Evolutionary conservation across 257 asterid species (phyloP).

Genomic region (Agastache rugosa): DNA sequence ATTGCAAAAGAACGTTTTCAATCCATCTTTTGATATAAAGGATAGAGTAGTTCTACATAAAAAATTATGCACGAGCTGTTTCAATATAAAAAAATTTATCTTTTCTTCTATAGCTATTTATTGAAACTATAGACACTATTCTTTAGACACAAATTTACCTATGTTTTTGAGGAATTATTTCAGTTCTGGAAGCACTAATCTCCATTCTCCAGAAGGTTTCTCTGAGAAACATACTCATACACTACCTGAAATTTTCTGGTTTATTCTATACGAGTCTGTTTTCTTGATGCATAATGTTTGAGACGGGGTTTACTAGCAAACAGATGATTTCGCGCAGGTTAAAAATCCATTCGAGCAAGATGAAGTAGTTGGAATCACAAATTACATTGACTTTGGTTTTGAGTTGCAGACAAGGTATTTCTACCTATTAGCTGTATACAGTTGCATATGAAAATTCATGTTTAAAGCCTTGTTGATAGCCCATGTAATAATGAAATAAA

Average conservation of each 20-base stretch:
- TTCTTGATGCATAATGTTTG: slow-evolving; percentile 16
- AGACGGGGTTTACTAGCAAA: slow-evolving; percentile 24
- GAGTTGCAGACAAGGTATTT: slow-evolving; percentile 84
- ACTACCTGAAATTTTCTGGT: background rate
- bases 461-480: slow-evolving; percentile 26
- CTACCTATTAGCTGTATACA: slow-evolving; percentile 26
- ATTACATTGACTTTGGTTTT: slow-evolving; percentile 91
- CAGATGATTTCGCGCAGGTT: slow-evolving; percentile 48
- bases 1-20: background rate
- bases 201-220: background rate
- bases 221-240: slow-evolving; percentile 1
- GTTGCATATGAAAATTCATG: slow-evolving; percentile 1
- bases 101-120: background rate
- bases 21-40: slow-evolving; percentile 21
- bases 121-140: too few relatives aligned
- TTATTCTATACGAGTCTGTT: background rate
- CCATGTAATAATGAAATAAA: slow-evolving; percentile 24
- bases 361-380: slow-evolving; percentile 90
- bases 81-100: background rate
- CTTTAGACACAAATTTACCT: background rate
- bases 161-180: slow-evolving; percentile 3
- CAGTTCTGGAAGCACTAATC: background rate
- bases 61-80: background rate
- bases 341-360: slow-evolving; percentile 87
- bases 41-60: slow-evolving; percentile 14